Conservation (phyloP, 345 rosid genomes). For the Pugionium cornutum region DNA sequence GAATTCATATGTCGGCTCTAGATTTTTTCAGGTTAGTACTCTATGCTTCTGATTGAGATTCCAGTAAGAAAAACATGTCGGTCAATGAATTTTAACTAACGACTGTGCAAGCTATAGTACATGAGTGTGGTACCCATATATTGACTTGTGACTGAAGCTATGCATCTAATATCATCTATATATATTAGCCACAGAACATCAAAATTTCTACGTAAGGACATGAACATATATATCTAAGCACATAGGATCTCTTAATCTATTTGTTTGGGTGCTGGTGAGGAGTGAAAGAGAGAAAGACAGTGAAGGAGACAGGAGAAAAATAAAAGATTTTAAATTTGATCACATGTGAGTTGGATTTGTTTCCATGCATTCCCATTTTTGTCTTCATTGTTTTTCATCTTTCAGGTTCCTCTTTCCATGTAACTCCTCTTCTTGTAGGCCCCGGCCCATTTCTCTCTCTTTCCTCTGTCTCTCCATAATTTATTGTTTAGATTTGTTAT, state of each 20-base stretch:
- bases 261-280: slow-evolving; percentile 40
- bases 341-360: slow-evolving; percentile 49
- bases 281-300: slow-evolving; percentile 38
- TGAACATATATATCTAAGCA: slow-evolving; percentile 36
- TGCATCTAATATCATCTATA: slow-evolving; percentile 28
- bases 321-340: slow-evolving; percentile 45
- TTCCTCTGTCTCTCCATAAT: not conserved
- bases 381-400: slow-evolving; percentile 41
- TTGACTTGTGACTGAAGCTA: slow-evolving; percentile 34
- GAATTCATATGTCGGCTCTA: slow-evolving; percentile 25
- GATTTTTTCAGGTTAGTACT: slow-evolving; percentile 29
- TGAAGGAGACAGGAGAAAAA: slow-evolving; percentile 36
- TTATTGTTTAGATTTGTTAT: slow-evolving; percentile 1
- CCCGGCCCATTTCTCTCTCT: slow-evolving; percentile 18
- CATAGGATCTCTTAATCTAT: slow-evolving; percentile 43
- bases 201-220: slow-evolving; percentile 38
- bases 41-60: slow-evolving; percentile 20
- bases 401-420: slow-evolving; percentile 43
- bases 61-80: slow-evolving; percentile 40
- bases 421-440: slow-evolving; percentile 40
- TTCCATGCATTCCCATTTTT: slow-evolving; percentile 44
- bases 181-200: slow-evolving; percentile 37
- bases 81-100: slow-evolving; percentile 33
- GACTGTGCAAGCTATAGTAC: slow-evolving; percentile 16
- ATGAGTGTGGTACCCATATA: slow-evolving; percentile 26